Evolutionary conservation across 164 flowering plant genomes (phyloP).

Genomic region (Stephania cephalantha): DNA sequence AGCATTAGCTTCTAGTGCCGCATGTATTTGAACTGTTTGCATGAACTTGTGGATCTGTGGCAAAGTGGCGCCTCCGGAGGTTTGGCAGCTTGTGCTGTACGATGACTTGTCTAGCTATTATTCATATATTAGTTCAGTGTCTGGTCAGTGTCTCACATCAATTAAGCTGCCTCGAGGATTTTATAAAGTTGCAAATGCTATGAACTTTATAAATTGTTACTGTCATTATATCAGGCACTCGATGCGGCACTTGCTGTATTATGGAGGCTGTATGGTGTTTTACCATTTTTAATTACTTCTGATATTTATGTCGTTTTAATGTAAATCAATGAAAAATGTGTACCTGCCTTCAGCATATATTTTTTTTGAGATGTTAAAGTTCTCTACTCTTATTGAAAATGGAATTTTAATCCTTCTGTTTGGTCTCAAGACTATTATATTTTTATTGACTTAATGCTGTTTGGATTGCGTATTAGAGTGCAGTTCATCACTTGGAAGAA

Average conservation of each 20-base stretch:
- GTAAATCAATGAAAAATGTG: neutral
- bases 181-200: neutral
- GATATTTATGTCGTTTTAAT: neutral
- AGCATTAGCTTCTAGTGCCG: neutral
- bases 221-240: neutral
- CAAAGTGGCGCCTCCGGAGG: no score
- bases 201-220: neutral
- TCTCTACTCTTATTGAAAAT: neutral
- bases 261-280: neutral
- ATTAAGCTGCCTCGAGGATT: neutral
- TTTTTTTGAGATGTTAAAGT: neutral
- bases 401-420: neutral
- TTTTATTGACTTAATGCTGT: slow-evolving; percentile 1
- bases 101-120: neutral
- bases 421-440: neutral
- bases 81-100: no score
- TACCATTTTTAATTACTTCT: neutral
- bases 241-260: neutral
- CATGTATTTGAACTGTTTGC: neutral
- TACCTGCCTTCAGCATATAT: neutral
- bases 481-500: slow-evolving; percentile 85
- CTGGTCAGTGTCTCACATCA: neutral
- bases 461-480: slow-evolving; percentile 50
- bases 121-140: no score
- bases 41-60: neutral